Evolutionary conservation across 352 stramenopile species (phyloP).

Genomic region (Lagenidium giganteum): DNA sequence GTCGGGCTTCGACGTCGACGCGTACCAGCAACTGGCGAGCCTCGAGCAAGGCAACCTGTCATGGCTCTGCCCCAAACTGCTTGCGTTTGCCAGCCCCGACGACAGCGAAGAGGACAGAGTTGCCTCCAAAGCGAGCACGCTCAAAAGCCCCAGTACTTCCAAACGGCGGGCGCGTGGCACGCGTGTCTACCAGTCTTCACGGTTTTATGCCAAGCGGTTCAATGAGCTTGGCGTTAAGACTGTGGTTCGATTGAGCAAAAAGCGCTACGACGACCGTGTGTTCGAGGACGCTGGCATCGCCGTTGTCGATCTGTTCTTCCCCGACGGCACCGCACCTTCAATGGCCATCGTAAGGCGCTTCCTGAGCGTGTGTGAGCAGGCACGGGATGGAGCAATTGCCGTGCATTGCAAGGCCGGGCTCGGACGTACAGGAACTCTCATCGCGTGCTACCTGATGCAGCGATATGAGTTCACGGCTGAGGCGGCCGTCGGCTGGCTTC

Average conservation of each 20-base stretch:
- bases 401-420: slow-evolving; percentile 97
- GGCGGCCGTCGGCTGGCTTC: slow-evolving; percentile 91
- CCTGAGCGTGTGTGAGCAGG: slow-evolving; percentile 50
- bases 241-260: slow-evolving; percentile 92
- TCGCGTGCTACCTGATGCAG: slow-evolving; percentile 94
- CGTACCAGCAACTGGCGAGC: slow-evolving; percentile 15
- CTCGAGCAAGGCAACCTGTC: slow-evolving; percentile 23
- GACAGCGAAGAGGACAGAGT: no score
- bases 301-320: slow-evolving; percentile 90
- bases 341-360: slow-evolving; percentile 71
- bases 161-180: slow-evolving; percentile 68
- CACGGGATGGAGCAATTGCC: slow-evolving; percentile 63
- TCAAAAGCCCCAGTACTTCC: slow-evolving; percentile 87
- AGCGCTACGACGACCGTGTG: slow-evolving; percentile 84
- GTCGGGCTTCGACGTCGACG: slow-evolving; percentile 21
- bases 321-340: slow-evolving; percentile 87
- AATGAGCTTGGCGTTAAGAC: slow-evolving; percentile 8
- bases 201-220: slow-evolving; percentile 41
- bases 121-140: slow-evolving; percentile 90
- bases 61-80: slow-evolving; percentile 23
- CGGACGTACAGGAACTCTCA: slow-evolving; percentile 92
- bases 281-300: slow-evolving; percentile 84
- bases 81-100: slow-evolving; percentile 23
- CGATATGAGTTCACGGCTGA: slow-evolving; percentile 87
- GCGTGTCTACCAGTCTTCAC: slow-evolving; percentile 49